These are phyloP conservation scores for Elaeis oleifera DNA, from an alignment of 202 grass and related monocot genomes.

Conservation along the genomic window DNA sequence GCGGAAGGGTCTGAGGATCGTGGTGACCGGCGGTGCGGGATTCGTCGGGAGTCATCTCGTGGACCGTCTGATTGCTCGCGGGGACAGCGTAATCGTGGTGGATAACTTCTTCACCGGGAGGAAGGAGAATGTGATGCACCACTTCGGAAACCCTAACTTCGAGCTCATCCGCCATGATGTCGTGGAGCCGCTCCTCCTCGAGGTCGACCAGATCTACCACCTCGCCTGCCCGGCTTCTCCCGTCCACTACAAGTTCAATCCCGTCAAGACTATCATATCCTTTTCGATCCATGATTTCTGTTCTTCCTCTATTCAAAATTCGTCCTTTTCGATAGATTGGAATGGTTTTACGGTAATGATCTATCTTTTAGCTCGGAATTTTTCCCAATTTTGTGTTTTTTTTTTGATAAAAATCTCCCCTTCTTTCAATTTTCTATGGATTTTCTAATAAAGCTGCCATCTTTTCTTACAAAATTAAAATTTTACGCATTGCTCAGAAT, in stretches of 20 bases:
- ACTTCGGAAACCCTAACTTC: slow-evolving; percentile 16
- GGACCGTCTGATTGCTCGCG: slow-evolving; percentile 9
- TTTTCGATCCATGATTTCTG: not conserved
- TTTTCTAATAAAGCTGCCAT: too few relatives aligned
- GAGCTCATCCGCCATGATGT: slow-evolving; percentile 25
- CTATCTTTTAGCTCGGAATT: too few relatives aligned
- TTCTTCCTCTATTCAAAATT: not conserved
- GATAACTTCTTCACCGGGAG: slow-evolving; percentile 23
- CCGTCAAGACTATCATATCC: slow-evolving; percentile 26
- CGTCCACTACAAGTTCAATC: slow-evolving; percentile 24
- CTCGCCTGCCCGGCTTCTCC: slow-evolving; percentile 20
- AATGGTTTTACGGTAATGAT: too few relatives aligned
- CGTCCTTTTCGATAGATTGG: too few relatives aligned
- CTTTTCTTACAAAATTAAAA: too few relatives aligned
- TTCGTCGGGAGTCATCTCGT: slow-evolving; percentile 19
- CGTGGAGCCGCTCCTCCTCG: slow-evolving; percentile 18
- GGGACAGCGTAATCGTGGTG: slow-evolving; percentile 22
- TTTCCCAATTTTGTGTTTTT: too few relatives aligned
- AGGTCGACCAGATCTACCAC: slow-evolving; percentile 25
- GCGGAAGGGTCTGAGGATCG: slow-evolving; percentile 12
- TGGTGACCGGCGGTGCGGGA: slow-evolving; percentile 19
- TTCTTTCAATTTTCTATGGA: too few relatives aligned
- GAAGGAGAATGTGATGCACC: slow-evolving; percentile 15
- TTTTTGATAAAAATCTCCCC: too few relatives aligned
- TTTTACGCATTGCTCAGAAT: too few relatives aligned